phyloP scores from a whole-genome alignment of 2,329 filamentous ascomycete species.

The Didymella sp. region DNA sequence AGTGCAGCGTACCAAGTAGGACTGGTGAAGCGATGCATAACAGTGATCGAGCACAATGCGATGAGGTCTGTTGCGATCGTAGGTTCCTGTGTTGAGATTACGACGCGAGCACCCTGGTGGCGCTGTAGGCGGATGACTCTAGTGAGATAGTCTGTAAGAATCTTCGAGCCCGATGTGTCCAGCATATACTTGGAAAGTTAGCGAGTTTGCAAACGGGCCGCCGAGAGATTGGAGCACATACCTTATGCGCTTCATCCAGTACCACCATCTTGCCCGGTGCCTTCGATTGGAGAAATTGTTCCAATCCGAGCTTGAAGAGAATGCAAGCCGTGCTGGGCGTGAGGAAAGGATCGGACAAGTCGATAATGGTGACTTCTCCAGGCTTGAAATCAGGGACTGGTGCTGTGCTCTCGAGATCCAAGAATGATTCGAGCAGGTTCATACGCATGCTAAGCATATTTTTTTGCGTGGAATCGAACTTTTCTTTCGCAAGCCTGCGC shows the following conservation, averaged over 20 bases:
- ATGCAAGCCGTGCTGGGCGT: conserved; percentile 71
- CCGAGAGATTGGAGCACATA: conserved; percentile 29
- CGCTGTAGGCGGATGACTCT: conserved; percentile 72
- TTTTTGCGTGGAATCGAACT: conserved; percentile 53
- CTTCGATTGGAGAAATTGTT: conserved; percentile 64
- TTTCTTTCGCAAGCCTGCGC: conserved; percentile 16
- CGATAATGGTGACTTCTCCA: conserved; percentile 69
- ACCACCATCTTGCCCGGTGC: conserved; percentile 65
- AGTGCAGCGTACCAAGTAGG: conserved; percentile 67
- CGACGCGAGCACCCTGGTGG: conserved; percentile 69
- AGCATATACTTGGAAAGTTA: conserved; percentile 62
- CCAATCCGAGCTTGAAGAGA: conserved; percentile 75
- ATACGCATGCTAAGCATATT: conserved; percentile 66
- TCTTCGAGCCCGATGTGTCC: conserved; percentile 59
- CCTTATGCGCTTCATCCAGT: conserved; percentile 80
- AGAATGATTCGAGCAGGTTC: conserved; percentile 69
- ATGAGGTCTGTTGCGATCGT: conserved; percentile 72
- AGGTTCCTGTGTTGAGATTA: conserved; percentile 81
- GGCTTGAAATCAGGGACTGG: conserved; percentile 39
- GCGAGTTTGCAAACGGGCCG: neutral
- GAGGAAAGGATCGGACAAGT: conserved; percentile 76
- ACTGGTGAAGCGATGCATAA: conserved; percentile 75
- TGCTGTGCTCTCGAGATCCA: conserved; percentile 49
- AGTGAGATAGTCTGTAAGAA: conserved; percentile 68
- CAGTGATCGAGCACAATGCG: conserved; percentile 73